phyloP scores from a whole-genome alignment of 345 rosid species.

The Brassica juncea region DNA sequence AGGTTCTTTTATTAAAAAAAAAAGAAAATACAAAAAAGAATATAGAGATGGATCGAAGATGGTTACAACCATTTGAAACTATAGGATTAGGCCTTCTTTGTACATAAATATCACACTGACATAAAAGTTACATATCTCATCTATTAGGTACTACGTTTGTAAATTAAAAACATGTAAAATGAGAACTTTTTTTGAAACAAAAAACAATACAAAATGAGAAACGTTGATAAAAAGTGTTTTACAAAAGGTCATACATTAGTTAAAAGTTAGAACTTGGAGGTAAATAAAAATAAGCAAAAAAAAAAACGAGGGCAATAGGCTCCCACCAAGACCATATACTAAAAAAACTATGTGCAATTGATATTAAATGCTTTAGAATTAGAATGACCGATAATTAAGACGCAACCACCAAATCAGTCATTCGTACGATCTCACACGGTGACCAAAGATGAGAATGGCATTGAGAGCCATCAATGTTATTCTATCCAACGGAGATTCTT shows the following conservation, averaged over 20 bases:
- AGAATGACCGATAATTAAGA: constrained; percentile 2
- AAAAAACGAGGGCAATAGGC: constrained; percentile 18
- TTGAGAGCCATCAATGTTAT: constrained; percentile 11
- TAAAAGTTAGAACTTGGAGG: background rate
- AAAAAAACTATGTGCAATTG: background rate
- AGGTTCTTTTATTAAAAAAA: too few relatives aligned
- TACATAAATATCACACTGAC: background rate
- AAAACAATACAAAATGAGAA: background rate
- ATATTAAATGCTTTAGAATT: constrained; percentile 11
- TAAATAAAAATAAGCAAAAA: background rate
- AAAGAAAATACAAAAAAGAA: background rate
- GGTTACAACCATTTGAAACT: background rate
- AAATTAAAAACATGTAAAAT: background rate
- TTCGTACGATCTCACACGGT: constrained; percentile 4
- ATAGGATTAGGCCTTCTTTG: background rate
- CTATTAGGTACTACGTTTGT: background rate
- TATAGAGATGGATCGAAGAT: background rate
- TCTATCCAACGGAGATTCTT: constrained; percentile 5
- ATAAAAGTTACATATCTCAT: background rate
- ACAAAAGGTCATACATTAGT: background rate
- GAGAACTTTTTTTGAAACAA: background rate
- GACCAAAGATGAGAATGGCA: constrained; percentile 10
- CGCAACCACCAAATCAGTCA: constrained; percentile 28
- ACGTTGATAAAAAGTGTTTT: background rate
- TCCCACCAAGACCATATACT: background rate